These are phyloP conservation scores for Candida qinlingensis DNA, from an alignment of 805 yeast species.

Conservation along the genomic window DNA sequence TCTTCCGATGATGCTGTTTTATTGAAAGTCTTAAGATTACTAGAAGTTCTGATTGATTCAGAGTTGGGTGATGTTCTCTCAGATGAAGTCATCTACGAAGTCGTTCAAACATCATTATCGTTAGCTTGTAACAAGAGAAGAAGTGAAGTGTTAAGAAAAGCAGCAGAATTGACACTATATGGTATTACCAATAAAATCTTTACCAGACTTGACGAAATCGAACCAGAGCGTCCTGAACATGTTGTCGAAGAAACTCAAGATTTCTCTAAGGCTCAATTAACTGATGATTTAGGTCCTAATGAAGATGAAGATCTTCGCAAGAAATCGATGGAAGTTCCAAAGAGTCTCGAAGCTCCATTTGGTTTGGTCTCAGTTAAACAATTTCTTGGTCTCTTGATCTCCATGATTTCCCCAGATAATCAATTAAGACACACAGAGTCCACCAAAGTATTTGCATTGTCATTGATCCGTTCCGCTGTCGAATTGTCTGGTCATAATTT, in stretches of 20 bases:
- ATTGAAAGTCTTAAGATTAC: constrained; percentile 69
- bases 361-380: constrained; percentile 75
- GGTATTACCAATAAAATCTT: constrained; percentile 67
- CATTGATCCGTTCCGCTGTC: constrained; percentile 68
- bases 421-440: constrained; percentile 83
- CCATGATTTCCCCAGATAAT: constrained; percentile 77
- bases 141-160: constrained; percentile 80
- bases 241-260: constrained; percentile 42
- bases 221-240: constrained; percentile 36
- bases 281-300: constrained; percentile 43
- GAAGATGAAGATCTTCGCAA: constrained; percentile 38
- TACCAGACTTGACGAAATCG: constrained; percentile 49
- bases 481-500: constrained; percentile 73
- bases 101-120: constrained; percentile 84
- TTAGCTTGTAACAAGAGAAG: constrained; percentile 90
- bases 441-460: constrained; percentile 77
- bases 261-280: constrained; percentile 43
- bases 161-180: constrained; percentile 80
- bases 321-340: constrained; percentile 21
- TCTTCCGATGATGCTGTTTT: constrained; percentile 88
- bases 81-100: constrained; percentile 81
- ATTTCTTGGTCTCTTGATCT: constrained; percentile 66
- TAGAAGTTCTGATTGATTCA: constrained; percentile 65
- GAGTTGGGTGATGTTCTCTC: constrained; percentile 60
- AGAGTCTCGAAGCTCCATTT: constrained; percentile 39